Conservation (phyloP, 495 filamentous ascomycete species). For the Lasiosphaeriaceae sp. region DNA sequence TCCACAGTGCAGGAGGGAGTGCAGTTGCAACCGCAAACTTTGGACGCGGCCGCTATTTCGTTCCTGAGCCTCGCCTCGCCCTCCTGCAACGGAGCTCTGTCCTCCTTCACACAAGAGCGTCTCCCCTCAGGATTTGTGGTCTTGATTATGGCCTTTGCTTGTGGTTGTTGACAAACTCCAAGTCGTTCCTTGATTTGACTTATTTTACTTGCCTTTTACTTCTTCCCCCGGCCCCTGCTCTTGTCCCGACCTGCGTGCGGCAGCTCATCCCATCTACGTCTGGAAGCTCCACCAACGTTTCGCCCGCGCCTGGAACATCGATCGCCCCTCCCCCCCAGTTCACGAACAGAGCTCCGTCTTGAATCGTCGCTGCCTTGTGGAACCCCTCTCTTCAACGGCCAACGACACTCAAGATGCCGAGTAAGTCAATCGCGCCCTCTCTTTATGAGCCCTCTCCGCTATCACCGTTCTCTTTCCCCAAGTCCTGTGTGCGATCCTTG, state of each 20-base stretch:
- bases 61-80: too few relatives aligned
- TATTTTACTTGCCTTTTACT: conserved; percentile 9
- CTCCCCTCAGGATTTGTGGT: conserved; percentile 15
- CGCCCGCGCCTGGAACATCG: conserved; percentile 2
- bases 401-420: neutral
- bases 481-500: too few relatives aligned
- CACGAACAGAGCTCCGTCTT: neutral
- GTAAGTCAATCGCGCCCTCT: neutral
- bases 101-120: conserved; percentile 3
- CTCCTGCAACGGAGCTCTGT: too few relatives aligned
- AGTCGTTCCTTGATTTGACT: conserved; percentile 26
- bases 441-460: too few relatives aligned
- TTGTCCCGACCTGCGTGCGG: neutral
- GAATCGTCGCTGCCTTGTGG: neutral
- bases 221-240: conserved; percentile 6
- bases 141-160: conserved; percentile 29
- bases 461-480: too few relatives aligned
- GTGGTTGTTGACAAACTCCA: conserved; percentile 30
- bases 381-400: neutral
- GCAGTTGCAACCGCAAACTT: too few relatives aligned
- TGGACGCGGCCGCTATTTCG: too few relatives aligned
- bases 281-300: neutral
- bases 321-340: neutral
- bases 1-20: too few relatives aligned
- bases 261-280: neutral